Conservation (phyloP, 352 stramenopile species). For the Thraustochytrium sp. region DNA sequence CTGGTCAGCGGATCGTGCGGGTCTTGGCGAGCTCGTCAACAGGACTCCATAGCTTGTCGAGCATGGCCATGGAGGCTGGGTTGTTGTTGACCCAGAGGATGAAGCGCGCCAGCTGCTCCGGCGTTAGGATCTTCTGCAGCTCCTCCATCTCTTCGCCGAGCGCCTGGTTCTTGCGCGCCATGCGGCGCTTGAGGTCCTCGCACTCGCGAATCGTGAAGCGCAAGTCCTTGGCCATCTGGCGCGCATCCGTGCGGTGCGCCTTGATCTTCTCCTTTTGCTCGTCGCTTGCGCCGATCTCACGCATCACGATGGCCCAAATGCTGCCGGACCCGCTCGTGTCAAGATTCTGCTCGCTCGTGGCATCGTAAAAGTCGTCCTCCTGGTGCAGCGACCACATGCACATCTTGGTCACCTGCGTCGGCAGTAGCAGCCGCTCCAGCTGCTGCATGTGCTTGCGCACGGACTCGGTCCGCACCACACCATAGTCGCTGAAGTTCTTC, state of each 20-base stretch:
- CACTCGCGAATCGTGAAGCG: conserved; percentile 74
- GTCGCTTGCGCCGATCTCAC: conserved; percentile 75
- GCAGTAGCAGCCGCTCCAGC: conserved; percentile 70
- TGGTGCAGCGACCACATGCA: conserved; percentile 81
- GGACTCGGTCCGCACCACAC: conserved; percentile 73
- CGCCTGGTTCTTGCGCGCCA: conserved; percentile 81
- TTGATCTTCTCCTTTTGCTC: conserved; percentile 87
- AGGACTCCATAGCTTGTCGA: conserved; percentile 87
- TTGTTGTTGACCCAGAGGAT: conserved; percentile 93
- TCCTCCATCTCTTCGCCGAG: conserved; percentile 87
- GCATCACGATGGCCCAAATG: conserved; percentile 77
- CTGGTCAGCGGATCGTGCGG: too few relatives aligned
- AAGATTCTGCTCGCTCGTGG: conserved; percentile 21
- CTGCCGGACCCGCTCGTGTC: conserved; percentile 68
- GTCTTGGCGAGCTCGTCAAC: conserved; percentile 41
- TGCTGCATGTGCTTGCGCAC: conserved; percentile 86
- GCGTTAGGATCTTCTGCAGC: conserved; percentile 84
- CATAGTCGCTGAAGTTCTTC: conserved; percentile 90
- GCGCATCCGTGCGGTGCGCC: conserved; percentile 68
- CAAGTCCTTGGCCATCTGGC: conserved; percentile 77
- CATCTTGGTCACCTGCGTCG: conserved; percentile 86
- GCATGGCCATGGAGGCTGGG: conserved; percentile 86
- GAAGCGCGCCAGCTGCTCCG: conserved; percentile 86
- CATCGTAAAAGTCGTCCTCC: conserved; percentile 66
- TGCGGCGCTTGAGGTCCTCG: conserved; percentile 65